Evolutionary conservation across 1,284 basidiomycete genomes (phyloP).

Genomic region (Pseudomicrostroma phylloplanum): DNA sequence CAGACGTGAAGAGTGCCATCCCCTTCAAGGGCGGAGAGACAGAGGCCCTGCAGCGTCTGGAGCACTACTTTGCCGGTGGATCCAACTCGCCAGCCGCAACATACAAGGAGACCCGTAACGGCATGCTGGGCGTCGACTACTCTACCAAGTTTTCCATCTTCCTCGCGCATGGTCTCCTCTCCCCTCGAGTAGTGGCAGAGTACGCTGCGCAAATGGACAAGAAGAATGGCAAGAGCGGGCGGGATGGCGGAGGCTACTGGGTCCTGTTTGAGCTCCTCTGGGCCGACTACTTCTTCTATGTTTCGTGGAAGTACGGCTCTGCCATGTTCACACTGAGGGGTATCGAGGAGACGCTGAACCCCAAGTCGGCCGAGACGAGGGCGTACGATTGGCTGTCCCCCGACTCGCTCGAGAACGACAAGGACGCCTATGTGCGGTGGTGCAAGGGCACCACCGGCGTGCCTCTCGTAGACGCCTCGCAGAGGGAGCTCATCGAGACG

Average conservation of each 20-base stretch:
- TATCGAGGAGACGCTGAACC: conserved; percentile 28
- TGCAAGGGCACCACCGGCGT: conserved; percentile 29
- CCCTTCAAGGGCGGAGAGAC: conserved; percentile 40
- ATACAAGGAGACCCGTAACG: conserved; percentile 41
- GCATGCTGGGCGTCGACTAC: conserved; percentile 36
- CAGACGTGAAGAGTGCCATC: conserved; percentile 17
- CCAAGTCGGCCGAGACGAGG: conserved; percentile 23
- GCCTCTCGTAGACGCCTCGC: conserved; percentile 42
- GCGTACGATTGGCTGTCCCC: conserved; percentile 32
- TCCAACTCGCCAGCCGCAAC: conserved; percentile 17
- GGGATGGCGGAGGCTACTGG: conserved; percentile 38
- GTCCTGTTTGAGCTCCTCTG: conserved; percentile 43
- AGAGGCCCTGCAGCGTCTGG: conserved; percentile 28
- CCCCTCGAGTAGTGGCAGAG: conserved; percentile 31
- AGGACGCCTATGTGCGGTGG: conserved; percentile 34
- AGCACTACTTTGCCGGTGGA: conserved; percentile 28
- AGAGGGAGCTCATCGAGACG: conserved; percentile 37
- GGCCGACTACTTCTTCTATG: conserved; percentile 53
- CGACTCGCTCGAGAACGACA: conserved; percentile 14
- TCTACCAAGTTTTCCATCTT: conserved; percentile 38
- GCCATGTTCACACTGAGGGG: conserved; percentile 35
- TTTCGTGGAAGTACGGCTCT: conserved; percentile 33
- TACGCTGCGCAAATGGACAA: conserved; percentile 26
- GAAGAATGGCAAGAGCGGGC: conserved; percentile 8
- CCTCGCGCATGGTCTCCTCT: conserved; percentile 35